phyloP scores from a whole-genome alignment of 352 stramenopile species.

The Phytopythium vexans region DNA sequence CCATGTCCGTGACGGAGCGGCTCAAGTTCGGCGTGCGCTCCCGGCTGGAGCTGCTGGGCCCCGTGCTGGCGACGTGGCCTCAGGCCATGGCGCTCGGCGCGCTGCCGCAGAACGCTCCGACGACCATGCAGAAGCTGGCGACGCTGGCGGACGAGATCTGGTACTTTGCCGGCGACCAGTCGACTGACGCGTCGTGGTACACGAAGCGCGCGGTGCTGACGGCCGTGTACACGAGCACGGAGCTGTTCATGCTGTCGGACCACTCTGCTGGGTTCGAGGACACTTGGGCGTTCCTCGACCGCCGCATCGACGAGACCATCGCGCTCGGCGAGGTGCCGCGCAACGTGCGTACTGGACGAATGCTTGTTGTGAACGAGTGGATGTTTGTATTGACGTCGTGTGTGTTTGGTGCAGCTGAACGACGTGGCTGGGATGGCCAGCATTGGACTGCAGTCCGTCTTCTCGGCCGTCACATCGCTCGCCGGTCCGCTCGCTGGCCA shows the following conservation, averaged over 20 bases:
- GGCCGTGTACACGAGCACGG: constrained; percentile 75
- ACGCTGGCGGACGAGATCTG: constrained; percentile 82
- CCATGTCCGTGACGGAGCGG: constrained; percentile 71
- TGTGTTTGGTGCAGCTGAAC: constrained; percentile 31
- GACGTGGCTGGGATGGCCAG: constrained; percentile 77
- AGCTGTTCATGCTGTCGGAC: constrained; percentile 86
- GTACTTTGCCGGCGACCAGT: constrained; percentile 86
- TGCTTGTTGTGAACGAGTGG: neutral
- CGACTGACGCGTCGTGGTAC: constrained; percentile 82
- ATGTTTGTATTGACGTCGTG: neutral
- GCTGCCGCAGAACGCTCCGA: constrained; percentile 66
- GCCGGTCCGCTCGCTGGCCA: constrained; percentile 65
- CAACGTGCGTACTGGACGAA: constrained; percentile 45
- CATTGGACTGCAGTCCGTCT: constrained; percentile 73
- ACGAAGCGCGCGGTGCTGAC: constrained; percentile 80
- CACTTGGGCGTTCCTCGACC: constrained; percentile 82
- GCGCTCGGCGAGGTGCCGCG: constrained; percentile 73
- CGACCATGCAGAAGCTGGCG: constrained; percentile 67
- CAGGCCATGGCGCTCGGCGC: constrained; percentile 82
- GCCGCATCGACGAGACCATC: constrained; percentile 80
- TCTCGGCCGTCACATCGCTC: constrained; percentile 74
- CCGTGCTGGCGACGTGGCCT: constrained; percentile 58
- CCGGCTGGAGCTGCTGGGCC: constrained; percentile 61
- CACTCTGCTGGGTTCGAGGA: constrained; percentile 67
- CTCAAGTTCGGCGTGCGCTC: constrained; percentile 78